These are phyloP conservation scores for Fusarium citri DNA, from an alignment of 2,329 filamentous ascomycete genomes.

Conservation along the genomic window DNA sequence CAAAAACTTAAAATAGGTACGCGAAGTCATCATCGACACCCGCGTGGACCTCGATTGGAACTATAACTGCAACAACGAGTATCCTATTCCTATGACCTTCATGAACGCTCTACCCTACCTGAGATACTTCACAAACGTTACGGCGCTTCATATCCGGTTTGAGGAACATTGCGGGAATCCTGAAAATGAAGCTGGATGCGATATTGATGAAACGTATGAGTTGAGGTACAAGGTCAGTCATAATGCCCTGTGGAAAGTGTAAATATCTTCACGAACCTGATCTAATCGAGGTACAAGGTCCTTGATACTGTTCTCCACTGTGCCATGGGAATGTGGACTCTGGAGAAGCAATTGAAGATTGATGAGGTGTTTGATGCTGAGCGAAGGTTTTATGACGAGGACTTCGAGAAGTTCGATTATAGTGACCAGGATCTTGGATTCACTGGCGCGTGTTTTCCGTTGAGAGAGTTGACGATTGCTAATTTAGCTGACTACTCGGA, in stretches of 20 bases:
- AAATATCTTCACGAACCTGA: too few relatives aligned
- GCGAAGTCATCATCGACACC: constrained; percentile 30
- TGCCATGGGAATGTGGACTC: constrained; percentile 25
- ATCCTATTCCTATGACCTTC: neutral
- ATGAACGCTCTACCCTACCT: constrained; percentile 10
- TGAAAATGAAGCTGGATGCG: fast-evolving
- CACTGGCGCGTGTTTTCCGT: neutral
- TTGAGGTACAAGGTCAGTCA: constrained; percentile 23
- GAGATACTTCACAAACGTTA: neutral
- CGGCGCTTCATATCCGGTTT: constrained; percentile 14
- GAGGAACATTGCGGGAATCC: constrained; percentile 12
- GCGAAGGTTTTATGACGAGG: neutral
- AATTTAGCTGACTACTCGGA: constrained; percentile 32
- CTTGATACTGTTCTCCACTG: constrained; percentile 35
- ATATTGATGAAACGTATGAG: constrained; percentile 7
- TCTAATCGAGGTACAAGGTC: constrained; percentile 15
- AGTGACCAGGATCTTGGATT: neutral
- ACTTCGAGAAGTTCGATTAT: neutral
- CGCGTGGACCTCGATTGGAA: constrained; percentile 9
- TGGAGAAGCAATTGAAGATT: constrained; percentile 12
- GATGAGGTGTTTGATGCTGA: neutral
- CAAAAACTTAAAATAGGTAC: neutral
- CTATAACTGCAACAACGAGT: neutral
- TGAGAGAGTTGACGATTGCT: constrained; percentile 24
- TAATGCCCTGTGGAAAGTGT: too few relatives aligned